phyloP scores from a whole-genome alignment of 2,329 filamentous ascomycete genomes.

The Cytospora schulzeri region DNA sequence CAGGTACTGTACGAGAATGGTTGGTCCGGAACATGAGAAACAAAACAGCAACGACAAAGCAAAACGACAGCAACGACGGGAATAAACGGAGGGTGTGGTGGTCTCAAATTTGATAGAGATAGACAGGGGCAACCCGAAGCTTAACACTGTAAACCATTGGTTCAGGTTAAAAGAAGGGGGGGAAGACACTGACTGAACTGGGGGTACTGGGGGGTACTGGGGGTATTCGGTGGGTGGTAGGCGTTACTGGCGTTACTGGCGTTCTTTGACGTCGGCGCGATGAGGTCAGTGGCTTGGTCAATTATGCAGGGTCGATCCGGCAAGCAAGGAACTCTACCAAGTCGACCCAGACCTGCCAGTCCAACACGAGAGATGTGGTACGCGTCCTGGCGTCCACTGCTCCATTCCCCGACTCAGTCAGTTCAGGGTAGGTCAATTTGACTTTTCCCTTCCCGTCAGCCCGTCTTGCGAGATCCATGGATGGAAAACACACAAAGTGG shows the following conservation, averaged over 20 bases:
- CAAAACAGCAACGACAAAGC: too few relatives aligned
- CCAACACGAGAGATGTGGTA: not conserved
- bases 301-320: slow-evolving; percentile 17
- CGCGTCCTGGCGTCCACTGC: not conserved
- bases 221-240: not conserved
- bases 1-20: too few relatives aligned
- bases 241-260: not conserved
- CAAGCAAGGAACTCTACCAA: not conserved
- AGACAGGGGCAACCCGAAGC: not conserved
- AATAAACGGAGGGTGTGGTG: too few relatives aligned
- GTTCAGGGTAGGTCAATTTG: too few relatives aligned
- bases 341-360: not conserved
- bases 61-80: too few relatives aligned
- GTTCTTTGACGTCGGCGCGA: slow-evolving; percentile 12
- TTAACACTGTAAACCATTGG: not conserved
- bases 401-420: not conserved
- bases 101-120: too few relatives aligned
- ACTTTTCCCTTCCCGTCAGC: too few relatives aligned
- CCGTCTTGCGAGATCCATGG: too few relatives aligned
- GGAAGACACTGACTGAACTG: too few relatives aligned
- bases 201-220: too few relatives aligned
- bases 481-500: not conserved
- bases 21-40: too few relatives aligned
- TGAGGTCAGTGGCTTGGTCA: slow-evolving; percentile 18
- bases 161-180: not conserved